Evolutionary conservation across 768 basidiomycete genomes (phyloP).

Genomic region (Lactarius pseudohatsudake): DNA sequence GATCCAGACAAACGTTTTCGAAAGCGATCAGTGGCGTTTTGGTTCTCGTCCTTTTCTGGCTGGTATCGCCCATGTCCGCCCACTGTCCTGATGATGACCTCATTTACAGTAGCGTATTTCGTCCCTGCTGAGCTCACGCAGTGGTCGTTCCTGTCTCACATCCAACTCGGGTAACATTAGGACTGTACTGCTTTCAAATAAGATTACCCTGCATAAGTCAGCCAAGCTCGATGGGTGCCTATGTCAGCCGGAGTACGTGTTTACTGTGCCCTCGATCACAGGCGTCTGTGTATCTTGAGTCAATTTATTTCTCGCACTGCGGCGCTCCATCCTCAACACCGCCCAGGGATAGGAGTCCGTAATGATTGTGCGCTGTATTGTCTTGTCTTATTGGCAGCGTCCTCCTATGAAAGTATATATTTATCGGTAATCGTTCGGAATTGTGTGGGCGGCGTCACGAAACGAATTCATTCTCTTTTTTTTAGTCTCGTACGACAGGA

Average conservation of each 20-base stretch:
- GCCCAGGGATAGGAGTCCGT: not conserved
- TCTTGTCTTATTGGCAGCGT: not conserved
- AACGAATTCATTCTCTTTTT: not conserved
- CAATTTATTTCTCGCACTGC: not conserved
- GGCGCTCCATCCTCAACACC: not conserved
- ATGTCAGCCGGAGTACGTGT: not conserved
- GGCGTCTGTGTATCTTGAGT: not conserved
- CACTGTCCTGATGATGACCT: not conserved
- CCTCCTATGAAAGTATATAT: not conserved
- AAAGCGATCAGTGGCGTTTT: constrained; percentile 19
- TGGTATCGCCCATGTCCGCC: constrained; percentile 9
- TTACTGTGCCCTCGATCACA: not conserved
- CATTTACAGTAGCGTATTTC: constrained; percentile 1
- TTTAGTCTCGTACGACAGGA: not conserved
- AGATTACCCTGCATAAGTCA: not conserved
- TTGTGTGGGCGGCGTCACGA: not conserved
- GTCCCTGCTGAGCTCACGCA: not conserved
- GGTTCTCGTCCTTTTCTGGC: not conserved
- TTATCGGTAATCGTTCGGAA: not conserved
- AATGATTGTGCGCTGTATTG: not conserved
- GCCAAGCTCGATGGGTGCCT: not conserved
- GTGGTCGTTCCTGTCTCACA: not conserved
- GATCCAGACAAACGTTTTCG: not conserved
- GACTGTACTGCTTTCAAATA: constrained; percentile 7
- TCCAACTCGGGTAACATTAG: constrained; percentile 13